Conservation (phyloP, 768 basidiomycete species). For the Dictyophora rubrovolvata region DNA sequence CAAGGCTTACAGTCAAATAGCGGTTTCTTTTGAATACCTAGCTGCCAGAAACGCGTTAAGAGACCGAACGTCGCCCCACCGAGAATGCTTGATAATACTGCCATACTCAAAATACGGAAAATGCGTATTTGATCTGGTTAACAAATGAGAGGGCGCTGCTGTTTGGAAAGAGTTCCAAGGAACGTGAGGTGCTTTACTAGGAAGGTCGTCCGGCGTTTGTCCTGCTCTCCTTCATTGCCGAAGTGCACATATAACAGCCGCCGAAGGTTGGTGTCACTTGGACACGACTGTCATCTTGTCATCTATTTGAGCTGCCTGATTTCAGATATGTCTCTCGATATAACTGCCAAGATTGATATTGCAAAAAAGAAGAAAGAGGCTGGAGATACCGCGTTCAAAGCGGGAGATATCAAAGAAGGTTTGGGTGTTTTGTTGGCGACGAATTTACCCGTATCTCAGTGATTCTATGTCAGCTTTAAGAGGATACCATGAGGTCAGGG, state of each 20-base stretch:
- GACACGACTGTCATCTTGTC: too few relatives aligned
- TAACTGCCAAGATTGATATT: conserved; percentile 41
- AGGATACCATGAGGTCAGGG: conserved; percentile 59
- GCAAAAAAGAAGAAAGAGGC: conserved; percentile 60
- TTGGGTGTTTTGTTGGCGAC: not conserved
- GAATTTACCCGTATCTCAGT: not conserved
- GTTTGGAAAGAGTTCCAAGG: too few relatives aligned
- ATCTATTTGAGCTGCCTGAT: too few relatives aligned
- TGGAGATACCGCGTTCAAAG: conserved; percentile 61
- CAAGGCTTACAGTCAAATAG: conserved; percentile 64
- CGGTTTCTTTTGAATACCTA: conserved; percentile 73
- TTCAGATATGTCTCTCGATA: conserved; percentile 8
- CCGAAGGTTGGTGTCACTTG: not conserved
- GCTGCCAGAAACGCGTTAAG: conserved; percentile 73
- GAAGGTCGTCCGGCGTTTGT: not conserved
- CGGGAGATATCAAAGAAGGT: conserved; percentile 54
- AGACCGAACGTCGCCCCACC: conserved; percentile 80
- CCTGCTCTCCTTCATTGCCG: not conserved
- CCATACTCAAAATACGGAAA: conserved; percentile 29
- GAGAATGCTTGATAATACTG: conserved; percentile 57
- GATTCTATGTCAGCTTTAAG: conserved; percentile 41
- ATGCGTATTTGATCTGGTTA: not conserved
- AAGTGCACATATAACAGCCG: not conserved
- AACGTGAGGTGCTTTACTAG: not conserved
- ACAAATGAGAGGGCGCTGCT: too few relatives aligned